Base-by-base conservation (phyloP, 2,329 filamentous ascomycete species). In the Cercospora sp. region DNA sequence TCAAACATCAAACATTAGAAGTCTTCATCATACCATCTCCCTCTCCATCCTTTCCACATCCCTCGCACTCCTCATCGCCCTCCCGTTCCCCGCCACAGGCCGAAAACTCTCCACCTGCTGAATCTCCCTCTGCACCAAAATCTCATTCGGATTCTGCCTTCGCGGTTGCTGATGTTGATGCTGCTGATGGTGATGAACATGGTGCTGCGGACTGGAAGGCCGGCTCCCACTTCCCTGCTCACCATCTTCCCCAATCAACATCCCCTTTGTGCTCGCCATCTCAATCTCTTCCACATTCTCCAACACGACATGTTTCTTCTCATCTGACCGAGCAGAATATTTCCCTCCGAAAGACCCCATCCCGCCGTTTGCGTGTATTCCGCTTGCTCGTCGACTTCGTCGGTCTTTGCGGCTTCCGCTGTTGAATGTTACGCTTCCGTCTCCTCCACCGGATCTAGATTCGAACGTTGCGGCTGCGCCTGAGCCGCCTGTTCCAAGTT, bases 41-140 rank as follows among this genome's bases (percentile, higher is more conserved):
- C 66, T 65, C 36, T 68, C 66, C 59, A 65, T 62, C 30, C 58
- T 60, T 57, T 42, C 60, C 30, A 60, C 26, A 60, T 67, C 45
- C 31, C 61, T 67, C 12, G 58, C 51, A 60, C 60, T 57, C 16
- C 58, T 60, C 53, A 48, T 39, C 36, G 20, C 16, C 26, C 65
- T 36, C 59, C 39, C 65, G 51, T 57, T 58, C 30, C 23, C 48
- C 13, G 16, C 42, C 6, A 63, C 48, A 60, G 13, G 61, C 63
- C 59, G 62, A n/a, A 63, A 30, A 55, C 31, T 62, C 39, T 65
- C 58, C 58, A 68, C 66, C 36, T 68, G 66, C 51, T 68, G 45
- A 53, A 68, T 68, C 9, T 68, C 66, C 12, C 63, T 68, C 48
- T 65, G 66, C 57, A 68, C 66, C 51, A 68, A 30, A 9, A 68